These are phyloP conservation scores for Thymus mandschuricus DNA, from an alignment of 257 asterid species.

Conservation along the genomic window DNA sequence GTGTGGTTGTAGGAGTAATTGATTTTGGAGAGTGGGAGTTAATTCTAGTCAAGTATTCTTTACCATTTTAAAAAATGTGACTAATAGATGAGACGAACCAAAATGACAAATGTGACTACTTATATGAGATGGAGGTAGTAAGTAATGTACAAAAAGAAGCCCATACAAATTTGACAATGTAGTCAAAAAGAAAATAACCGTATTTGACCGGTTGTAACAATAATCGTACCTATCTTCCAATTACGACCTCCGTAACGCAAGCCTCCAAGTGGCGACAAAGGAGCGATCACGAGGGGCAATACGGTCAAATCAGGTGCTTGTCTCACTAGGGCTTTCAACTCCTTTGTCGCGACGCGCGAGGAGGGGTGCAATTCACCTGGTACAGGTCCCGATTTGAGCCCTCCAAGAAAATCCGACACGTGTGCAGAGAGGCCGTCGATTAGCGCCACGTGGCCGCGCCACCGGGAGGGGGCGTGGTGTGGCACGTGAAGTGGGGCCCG, in stretches of 20 bases:
- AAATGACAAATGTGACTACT: too few relatives aligned
- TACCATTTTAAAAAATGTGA: too few relatives aligned
- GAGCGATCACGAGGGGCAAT: slow-evolving; percentile 22
- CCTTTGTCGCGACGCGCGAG: slow-evolving; percentile 39
- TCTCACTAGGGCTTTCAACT: slow-evolving; percentile 25
- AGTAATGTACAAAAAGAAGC: too few relatives aligned
- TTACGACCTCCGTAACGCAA: background rate
- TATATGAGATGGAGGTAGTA: too few relatives aligned
- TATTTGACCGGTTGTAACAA: too few relatives aligned
- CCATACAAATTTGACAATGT: too few relatives aligned
- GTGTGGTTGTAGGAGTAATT: too few relatives aligned
- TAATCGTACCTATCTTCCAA: too few relatives aligned
- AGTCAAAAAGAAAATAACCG: too few relatives aligned
- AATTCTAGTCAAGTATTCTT: too few relatives aligned
- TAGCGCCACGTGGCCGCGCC: slow-evolving; percentile 35
- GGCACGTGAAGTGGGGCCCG: slow-evolving; percentile 58
- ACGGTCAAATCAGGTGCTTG: slow-evolving; percentile 27
- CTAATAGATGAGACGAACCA: too few relatives aligned
- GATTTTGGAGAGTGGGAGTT: too few relatives aligned
- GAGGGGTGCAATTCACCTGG: slow-evolving; percentile 42
- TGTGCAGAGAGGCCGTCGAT: slow-evolving; percentile 4
- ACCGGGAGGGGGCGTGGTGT: slow-evolving; percentile 23
- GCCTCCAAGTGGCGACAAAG: background rate
- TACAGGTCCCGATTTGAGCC: slow-evolving; percentile 41
- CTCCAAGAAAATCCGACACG: slow-evolving; percentile 38